phyloP scores from a whole-genome alignment of 2,329 filamentous ascomycete species.

The Calonectria fujianensis region DNA sequence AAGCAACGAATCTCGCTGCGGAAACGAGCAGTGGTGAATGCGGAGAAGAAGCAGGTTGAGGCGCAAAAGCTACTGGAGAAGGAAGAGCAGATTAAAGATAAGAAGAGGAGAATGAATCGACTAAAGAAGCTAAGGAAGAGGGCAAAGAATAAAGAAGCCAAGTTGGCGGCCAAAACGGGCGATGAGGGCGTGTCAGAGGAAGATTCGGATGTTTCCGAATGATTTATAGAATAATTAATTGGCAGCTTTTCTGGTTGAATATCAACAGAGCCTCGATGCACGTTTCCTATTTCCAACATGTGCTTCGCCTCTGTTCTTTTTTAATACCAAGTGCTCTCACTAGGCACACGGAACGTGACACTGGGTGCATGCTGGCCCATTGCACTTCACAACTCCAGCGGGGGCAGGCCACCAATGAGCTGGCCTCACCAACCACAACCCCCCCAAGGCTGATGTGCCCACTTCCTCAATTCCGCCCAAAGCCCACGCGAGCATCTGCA shows the following conservation, averaged over 20 bases:
- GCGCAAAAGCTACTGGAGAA: slow-evolving; percentile 67
- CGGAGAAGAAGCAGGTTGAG: slow-evolving; percentile 62
- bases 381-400: slow-evolving; percentile 1
- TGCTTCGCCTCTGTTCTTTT: neutral
- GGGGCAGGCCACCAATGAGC: slow-evolving; percentile 51
- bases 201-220: slow-evolving; percentile 47
- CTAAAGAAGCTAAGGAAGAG: slow-evolving; percentile 76
- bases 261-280: neutral
- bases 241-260: neutral
- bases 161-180: slow-evolving; percentile 55
- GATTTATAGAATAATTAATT: neutral
- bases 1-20: slow-evolving; percentile 73
- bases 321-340: neutral
- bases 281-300: neutral
- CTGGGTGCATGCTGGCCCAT: neutral
- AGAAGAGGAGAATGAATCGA: slow-evolving; percentile 77
- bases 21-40: slow-evolving; percentile 64
- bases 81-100: slow-evolving; percentile 75
- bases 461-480: slow-evolving; percentile 42
- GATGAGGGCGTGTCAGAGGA: slow-evolving; percentile 51
- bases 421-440: slow-evolving; percentile 39
- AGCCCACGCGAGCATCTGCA: slow-evolving; percentile 38
- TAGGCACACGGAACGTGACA: neutral
- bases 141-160: slow-evolving; percentile 75
- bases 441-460: slow-evolving; percentile 46